Evolutionary conservation across 2,329 filamentous ascomycete species (phyloP).

Genomic region (Blumeriella jaapii): DNA sequence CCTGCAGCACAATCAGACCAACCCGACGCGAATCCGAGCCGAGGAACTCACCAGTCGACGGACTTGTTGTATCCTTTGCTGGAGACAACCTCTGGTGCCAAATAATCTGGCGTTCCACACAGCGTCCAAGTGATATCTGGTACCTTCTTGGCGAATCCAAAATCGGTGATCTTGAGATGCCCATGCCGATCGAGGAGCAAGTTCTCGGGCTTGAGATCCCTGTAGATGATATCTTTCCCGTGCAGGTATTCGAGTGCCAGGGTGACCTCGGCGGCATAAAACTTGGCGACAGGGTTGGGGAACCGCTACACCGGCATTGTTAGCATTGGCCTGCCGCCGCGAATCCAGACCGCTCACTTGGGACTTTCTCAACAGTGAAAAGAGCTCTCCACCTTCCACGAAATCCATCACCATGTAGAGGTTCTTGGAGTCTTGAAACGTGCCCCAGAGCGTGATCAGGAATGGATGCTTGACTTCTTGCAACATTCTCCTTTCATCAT

Average conservation of each 20-base stretch:
- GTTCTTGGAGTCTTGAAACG: conserved; percentile 90
- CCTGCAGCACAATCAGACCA: conserved; percentile 39
- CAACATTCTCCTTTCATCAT: conserved; percentile 93
- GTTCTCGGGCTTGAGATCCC: conserved; percentile 94
- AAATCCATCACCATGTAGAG: conserved; percentile 99
- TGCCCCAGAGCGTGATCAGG: conserved; percentile 95
- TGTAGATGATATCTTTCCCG: conserved; percentile 91
- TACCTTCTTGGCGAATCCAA: conserved; percentile 96
- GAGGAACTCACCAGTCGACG: conserved; percentile 74
- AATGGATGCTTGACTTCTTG: conserved; percentile 97
- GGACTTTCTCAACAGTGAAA: conserved; percentile 88
- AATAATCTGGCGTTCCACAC: conserved; percentile 93
- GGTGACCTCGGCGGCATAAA: conserved; percentile 96
- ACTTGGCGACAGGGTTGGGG: conserved; percentile 96
- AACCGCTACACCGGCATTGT: conserved; percentile 56
- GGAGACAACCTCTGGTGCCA: conserved; percentile 95
- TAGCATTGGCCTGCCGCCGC: neutral
- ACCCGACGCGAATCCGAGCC: conserved; percentile 6
- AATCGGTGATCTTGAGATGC: conserved; percentile 95
- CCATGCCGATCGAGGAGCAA: conserved; percentile 83
- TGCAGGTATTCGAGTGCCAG: conserved; percentile 93
- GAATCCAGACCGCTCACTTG: conserved; percentile 39
- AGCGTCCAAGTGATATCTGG: conserved; percentile 99
- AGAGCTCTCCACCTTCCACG: conserved; percentile 94
- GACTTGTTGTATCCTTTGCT: conserved; percentile 99